Evolutionary conservation across 2,329 filamentous ascomycete species (phyloP).

Genomic region (Lecanosticta acicola): DNA sequence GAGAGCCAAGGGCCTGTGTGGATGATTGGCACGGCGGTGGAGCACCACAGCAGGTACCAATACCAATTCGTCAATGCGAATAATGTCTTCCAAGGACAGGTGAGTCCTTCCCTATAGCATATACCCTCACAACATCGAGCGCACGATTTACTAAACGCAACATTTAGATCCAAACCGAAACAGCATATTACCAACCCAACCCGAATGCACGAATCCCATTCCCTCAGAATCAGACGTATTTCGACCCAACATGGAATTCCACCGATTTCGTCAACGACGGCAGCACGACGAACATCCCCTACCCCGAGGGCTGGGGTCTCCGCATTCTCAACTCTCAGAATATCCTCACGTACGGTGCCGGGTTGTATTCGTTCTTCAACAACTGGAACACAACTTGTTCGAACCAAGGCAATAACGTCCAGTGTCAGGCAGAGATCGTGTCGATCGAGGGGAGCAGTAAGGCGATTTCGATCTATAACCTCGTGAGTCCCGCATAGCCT

Average conservation of each 20-base stretch:
- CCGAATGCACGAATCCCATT: constrained; percentile 67
- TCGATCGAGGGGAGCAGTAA: constrained; percentile 39
- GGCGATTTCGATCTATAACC: constrained; percentile 41
- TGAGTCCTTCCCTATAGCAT: constrained; percentile 6
- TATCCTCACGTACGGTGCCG: constrained; percentile 57
- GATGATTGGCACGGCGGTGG: constrained; percentile 62
- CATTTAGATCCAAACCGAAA: constrained; percentile 76
- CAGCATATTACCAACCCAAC: constrained; percentile 78
- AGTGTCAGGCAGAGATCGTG: constrained; percentile 48
- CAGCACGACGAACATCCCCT: constrained; percentile 27
- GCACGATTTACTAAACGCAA: background rate
- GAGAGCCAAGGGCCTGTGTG: constrained; percentile 57
- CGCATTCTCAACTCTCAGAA: constrained; percentile 53
- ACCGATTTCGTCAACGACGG: constrained; percentile 35
- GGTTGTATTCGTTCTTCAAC: constrained; percentile 63
- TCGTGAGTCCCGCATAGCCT: too few species aligned
- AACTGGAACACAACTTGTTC: constrained; percentile 50
- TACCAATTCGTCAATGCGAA: constrained; percentile 75
- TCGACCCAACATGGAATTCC: constrained; percentile 62
- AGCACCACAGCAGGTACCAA: constrained; percentile 61
- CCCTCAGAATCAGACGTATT: constrained; percentile 50
- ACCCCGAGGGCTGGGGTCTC: constrained; percentile 59
- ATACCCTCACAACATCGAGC: too few species aligned
- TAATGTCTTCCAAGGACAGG: constrained; percentile 71
- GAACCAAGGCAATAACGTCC: constrained; percentile 33